phyloP scores from a whole-genome alignment of 2,329 filamentous ascomycete species.

The Beauveria rudraprayagi region DNA sequence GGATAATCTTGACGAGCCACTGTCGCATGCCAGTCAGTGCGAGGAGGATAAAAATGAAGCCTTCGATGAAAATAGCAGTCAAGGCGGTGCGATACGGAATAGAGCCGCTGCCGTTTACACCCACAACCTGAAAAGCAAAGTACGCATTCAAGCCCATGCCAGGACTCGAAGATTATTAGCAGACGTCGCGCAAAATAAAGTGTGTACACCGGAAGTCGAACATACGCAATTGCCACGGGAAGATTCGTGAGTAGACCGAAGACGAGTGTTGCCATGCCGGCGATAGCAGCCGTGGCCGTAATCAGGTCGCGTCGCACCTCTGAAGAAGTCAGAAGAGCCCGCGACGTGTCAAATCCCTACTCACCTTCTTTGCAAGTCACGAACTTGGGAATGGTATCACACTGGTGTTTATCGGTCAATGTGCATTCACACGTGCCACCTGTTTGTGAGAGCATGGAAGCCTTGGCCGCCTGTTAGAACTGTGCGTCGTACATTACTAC shows the following conservation, averaged over 20 bases:
- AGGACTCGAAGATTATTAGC: conserved; percentile 35
- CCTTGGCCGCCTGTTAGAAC: conserved; percentile 34
- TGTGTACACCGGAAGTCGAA: conserved; percentile 8
- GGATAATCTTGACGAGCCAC: conserved; percentile 61
- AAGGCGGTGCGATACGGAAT: conserved; percentile 53
- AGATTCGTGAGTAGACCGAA: conserved; percentile 80
- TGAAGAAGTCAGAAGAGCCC: conserved; percentile 17
- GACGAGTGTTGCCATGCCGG: conserved; percentile 64
- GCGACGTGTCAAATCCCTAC: conserved; percentile 7
- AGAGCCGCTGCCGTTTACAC: conserved; percentile 46
- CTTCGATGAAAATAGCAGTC: conserved; percentile 57
- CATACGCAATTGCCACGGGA: conserved; percentile 66
- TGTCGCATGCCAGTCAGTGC: conserved; percentile 63
- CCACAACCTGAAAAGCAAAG: conserved; percentile 60
- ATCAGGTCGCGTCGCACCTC: conserved; percentile 69
- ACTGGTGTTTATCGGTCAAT: conserved; percentile 33
- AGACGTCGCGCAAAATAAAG: neutral
- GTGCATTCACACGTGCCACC: conserved; percentile 70
- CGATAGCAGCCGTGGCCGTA: conserved; percentile 74
- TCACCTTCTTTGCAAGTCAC: conserved; percentile 39
- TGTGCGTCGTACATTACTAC: neutral
- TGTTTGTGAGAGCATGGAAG: conserved; percentile 63
- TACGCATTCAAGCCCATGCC: conserved; percentile 63
- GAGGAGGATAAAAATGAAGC: conserved; percentile 55
- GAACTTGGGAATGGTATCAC: conserved; percentile 38